Evolutionary conservation across 2,329 filamentous ascomycete species (phyloP).

Genomic region (Scolecobasidium constrictum): DNA sequence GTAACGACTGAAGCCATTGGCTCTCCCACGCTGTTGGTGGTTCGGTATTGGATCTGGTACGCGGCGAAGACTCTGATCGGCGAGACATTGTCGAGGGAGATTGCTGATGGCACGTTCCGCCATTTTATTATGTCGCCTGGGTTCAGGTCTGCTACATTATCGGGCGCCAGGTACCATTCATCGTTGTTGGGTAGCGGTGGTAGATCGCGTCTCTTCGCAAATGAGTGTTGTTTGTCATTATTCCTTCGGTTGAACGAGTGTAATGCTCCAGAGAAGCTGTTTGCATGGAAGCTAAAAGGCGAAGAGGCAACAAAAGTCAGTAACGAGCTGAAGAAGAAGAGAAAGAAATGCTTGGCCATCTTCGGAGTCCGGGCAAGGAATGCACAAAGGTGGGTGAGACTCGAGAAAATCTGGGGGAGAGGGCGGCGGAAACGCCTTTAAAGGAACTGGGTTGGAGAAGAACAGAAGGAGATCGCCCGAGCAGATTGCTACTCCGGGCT

Average conservation of each 20-base stretch:
- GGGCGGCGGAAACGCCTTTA: not conserved
- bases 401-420: not conserved
- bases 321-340: not conserved
- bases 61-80: constrained; percentile 3
- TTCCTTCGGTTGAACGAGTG: too few species aligned
- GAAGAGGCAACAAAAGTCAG: not conserved
- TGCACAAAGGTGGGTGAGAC: not conserved
- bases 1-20: constrained; percentile 8
- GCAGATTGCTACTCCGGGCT: not conserved
- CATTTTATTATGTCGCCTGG: not conserved
- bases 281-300: too few species aligned
- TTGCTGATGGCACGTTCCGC: not conserved
- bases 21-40: constrained; percentile 9
- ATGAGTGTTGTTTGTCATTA: not conserved
- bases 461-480: not conserved
- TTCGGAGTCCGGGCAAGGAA: not conserved
- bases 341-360: constrained; percentile 1
- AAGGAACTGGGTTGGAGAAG: not conserved
- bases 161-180: not conserved
- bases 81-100: constrained; percentile 8
- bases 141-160: not conserved
- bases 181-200: not conserved
- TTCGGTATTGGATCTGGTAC: constrained; percentile 9
- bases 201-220: not conserved
- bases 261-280: too few species aligned